These are phyloP conservation scores for Oxytropis ochrocephala DNA, from an alignment of 306 rosid species.

Conservation along the genomic window DNA sequence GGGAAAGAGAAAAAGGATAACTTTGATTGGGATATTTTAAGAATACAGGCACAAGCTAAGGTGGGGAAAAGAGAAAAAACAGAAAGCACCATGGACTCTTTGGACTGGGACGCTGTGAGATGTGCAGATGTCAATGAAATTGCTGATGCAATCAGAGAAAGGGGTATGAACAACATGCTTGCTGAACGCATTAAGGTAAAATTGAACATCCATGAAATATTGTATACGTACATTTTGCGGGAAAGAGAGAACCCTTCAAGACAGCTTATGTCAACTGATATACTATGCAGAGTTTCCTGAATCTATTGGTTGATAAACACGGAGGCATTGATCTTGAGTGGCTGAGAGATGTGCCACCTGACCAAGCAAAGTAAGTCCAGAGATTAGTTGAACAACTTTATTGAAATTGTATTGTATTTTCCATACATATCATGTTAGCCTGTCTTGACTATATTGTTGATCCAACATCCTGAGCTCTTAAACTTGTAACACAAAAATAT, in stretches of 20 bases:
- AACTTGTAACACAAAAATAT: background rate
- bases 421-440: constrained; percentile 5
- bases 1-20: constrained; percentile 44
- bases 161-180: constrained; percentile 97
- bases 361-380: constrained; percentile 80
- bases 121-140: constrained; percentile 68
- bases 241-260: constrained; percentile 7
- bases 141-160: constrained; percentile 76
- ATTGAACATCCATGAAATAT: constrained; percentile 1
- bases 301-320: constrained; percentile 79
- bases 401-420: constrained; percentile 9
- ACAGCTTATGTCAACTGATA: constrained; percentile 24
- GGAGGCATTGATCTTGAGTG: constrained; percentile 87
- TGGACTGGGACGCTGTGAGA: constrained; percentile 98
- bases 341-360: constrained; percentile 97
- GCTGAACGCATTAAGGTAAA: constrained; percentile 88
- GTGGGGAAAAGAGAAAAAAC: constrained; percentile 61
- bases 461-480: background rate
- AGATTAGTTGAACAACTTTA: constrained; percentile 17
- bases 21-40: constrained; percentile 70
- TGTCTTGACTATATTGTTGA: constrained; percentile 1
- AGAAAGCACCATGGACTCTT: constrained; percentile 66
- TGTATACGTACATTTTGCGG: background rate
- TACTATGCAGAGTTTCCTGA: constrained; percentile 68
- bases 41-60: constrained; percentile 48